A percentile compares a stretch with the other conserved stretches of the same genome.
These are phyloP conservation scores for Sphagnum fallax DNA, from an alignment of 228 moss, liverwort and hornwort genomes.

Conservation along the genomic window DNA sequence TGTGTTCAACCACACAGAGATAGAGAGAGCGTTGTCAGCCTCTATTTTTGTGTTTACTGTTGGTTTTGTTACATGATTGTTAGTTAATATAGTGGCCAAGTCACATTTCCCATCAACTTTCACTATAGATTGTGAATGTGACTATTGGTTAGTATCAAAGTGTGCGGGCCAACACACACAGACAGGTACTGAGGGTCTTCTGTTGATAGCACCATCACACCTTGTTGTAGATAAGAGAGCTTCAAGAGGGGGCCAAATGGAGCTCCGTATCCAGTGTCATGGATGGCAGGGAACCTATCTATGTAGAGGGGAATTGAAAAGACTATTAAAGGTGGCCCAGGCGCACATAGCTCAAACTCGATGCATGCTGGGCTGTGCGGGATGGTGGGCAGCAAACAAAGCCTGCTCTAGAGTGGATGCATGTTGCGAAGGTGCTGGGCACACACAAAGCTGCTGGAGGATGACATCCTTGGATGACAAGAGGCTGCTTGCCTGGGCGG, in stretches of 20 bases:
- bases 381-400: constrained; percentile 75
- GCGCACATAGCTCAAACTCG: constrained; percentile 62
- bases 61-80: too few species aligned
- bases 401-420: constrained; percentile 66
- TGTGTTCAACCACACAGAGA: constrained; percentile 9
- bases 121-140: too few species aligned
- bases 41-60: too few species aligned
- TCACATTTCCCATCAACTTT: too few species aligned
- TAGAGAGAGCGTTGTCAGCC: neutral
- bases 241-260: too few species aligned
- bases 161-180: too few species aligned
- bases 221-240: too few species aligned
- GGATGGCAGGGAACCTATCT: neutral
- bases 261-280: neutral
- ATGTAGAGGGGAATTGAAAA: too few species aligned
- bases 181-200: too few species aligned
- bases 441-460: constrained; percentile 57
- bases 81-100: too few species aligned
- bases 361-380: constrained; percentile 73
- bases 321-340: constrained; percentile 21
- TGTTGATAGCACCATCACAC: too few species aligned
- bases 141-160: too few species aligned
- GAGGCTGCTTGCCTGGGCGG: constrained; percentile 74
- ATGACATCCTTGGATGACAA: constrained; percentile 35
- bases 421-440: constrained; percentile 32